Base-by-base conservation (phyloP, 2,329 filamentous ascomycete species). In the Fusarium pseudograminearum region DNA sequence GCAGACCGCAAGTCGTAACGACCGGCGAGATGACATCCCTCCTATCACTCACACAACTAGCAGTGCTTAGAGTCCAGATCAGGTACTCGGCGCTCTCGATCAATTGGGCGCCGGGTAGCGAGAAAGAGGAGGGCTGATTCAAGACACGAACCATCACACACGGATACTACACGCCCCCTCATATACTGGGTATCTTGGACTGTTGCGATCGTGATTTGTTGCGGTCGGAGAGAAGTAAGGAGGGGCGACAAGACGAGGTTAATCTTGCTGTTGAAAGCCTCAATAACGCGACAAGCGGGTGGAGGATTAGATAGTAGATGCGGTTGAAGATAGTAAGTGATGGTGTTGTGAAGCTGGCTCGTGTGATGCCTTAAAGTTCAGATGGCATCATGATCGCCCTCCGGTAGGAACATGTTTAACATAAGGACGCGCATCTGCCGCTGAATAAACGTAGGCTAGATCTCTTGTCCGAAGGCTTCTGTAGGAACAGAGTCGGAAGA, bases 361-460 rank as follows among this genome's bases (percentile, higher is more conserved):
- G 54, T 67, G 67, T 67, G 62, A 70, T 70, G 50, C 40, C 40
- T 46, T 42, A 52, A 51, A 67, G 46, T 67, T 46, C 26, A 56
- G 66, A 69, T 69, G 66, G 67, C 61, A 69, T 62, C 62, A 59
- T 63, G 67, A 70, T 70, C 67, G 57, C 18, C 61, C 38, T 33
- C 41, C 26, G 55, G 45, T 44, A 66, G 59, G 61, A 55, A 48
- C 65, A 69, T 58, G 53, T 67, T 60, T 47, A 47, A 70, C 57
- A 58, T 67, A 70, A 54, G 57, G 56, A 73, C 71, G 72, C 72
- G 67, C 72, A 74, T 74, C 71, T 74, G 67, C 67, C 72, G 72
- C 70, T 59, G 48, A 61, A 65, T 56, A 60, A 65, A 65, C 52
- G 42, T 65, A 67, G 60, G 42, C 51, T 59, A 70, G 67, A 70